phyloP scores from a whole-genome alignment of 2,329 filamentous ascomycete species.

The Bimuria novae-zelandiae region DNA sequence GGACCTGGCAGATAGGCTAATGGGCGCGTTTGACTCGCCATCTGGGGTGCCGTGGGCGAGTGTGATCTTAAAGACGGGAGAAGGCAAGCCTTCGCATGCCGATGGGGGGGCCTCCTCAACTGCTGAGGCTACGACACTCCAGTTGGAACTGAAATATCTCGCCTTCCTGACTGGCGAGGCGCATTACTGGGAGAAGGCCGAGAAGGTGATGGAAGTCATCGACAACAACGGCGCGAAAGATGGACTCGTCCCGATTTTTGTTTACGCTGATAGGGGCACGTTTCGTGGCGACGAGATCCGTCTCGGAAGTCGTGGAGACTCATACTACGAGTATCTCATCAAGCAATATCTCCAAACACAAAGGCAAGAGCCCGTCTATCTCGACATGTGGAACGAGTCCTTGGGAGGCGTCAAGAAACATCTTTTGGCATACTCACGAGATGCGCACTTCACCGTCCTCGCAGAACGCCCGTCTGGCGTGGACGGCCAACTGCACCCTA shows the following conservation, averaged over 20 bases:
- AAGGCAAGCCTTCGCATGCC: conserved; percentile 79
- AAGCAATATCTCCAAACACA: conserved; percentile 97
- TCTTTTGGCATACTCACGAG: conserved; percentile 84
- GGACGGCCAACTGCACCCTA: conserved; percentile 68
- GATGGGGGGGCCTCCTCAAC: conserved; percentile 90
- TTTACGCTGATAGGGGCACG: conserved; percentile 75
- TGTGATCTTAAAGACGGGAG: conserved; percentile 78
- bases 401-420: conserved; percentile 87
- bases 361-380: conserved; percentile 81
- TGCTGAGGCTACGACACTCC: conserved; percentile 87
- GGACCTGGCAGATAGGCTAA: conserved; percentile 84
- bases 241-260: conserved; percentile 89
- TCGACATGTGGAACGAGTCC: conserved; percentile 90
- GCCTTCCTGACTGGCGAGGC: conserved; percentile 92
- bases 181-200: conserved; percentile 88
- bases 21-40: conserved; percentile 84
- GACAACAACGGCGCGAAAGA: conserved; percentile 80
- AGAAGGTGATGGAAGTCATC: conserved; percentile 89
- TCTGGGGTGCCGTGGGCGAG: conserved; percentile 91
- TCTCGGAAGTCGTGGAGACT: conserved; percentile 90
- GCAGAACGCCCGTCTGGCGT: conserved; percentile 83
- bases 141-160: conserved; percentile 96
- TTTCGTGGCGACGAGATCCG: conserved; percentile 88
- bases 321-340: conserved; percentile 97
- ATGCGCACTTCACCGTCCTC: conserved; percentile 82